Conservation (phyloP, 2,329 filamentous ascomycete genomes). For the Aspergillus luchuensis region DNA sequence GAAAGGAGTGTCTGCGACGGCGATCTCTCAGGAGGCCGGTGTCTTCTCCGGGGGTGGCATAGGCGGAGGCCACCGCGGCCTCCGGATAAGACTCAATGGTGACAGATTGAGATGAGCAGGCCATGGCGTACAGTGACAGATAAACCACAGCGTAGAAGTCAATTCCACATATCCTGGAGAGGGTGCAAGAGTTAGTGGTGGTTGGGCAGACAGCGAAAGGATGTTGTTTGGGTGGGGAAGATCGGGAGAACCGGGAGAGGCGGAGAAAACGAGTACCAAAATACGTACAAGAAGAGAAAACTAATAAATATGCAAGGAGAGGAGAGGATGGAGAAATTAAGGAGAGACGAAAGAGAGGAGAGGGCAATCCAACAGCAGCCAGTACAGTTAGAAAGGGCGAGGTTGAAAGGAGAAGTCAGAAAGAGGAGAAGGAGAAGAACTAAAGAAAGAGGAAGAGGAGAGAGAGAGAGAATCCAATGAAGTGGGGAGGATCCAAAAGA, state of each 20-base stretch:
- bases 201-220: background rate
- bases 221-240: slow-evolving; percentile 7
- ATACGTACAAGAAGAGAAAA: slow-evolving; percentile 9
- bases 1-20: slow-evolving; percentile 49
- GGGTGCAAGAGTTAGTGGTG: slow-evolving; percentile 2
- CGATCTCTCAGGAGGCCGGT: slow-evolving; percentile 42
- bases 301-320: slow-evolving; percentile 8
- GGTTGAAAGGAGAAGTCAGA: background rate
- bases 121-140: slow-evolving; percentile 31
- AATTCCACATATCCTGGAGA: slow-evolving; percentile 20
- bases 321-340: slow-evolving; percentile 4
- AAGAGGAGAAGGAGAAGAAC: background rate
- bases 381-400: background rate
- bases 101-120: slow-evolving; percentile 44
- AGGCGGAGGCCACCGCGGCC: slow-evolving; percentile 25
- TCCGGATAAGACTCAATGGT: slow-evolving; percentile 42
- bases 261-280: slow-evolving; percentile 6
- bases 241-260: slow-evolving; percentile 8
- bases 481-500: background rate
- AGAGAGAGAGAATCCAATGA: background rate
- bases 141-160: slow-evolving; percentile 6
- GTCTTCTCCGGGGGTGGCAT: slow-evolving; percentile 35
- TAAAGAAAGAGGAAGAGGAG: background rate
- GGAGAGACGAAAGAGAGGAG: slow-evolving; percentile 9
- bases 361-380: slow-evolving; percentile 1